Conservation (phyloP, 768 basidiomycete genomes). For the Naganishia vishniacii region DNA sequence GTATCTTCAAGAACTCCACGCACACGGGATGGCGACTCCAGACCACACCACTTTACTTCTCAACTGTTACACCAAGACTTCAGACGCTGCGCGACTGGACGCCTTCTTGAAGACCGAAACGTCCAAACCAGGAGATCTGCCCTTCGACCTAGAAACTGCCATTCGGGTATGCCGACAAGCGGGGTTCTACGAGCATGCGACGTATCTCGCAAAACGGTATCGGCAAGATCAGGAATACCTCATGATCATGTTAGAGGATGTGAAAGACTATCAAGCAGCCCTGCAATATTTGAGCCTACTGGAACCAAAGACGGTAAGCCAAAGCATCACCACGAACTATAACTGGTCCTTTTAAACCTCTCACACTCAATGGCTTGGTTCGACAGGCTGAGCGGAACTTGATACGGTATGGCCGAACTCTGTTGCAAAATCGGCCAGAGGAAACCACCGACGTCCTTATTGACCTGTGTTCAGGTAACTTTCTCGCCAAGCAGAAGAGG, state of each 20-base stretch:
- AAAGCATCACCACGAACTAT: neutral
- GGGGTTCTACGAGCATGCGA: constrained; percentile 90
- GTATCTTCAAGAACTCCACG: constrained; percentile 91
- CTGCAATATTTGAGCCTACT: constrained; percentile 71
- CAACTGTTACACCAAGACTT: constrained; percentile 95
- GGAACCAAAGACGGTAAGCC: constrained; percentile 69
- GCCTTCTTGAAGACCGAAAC: constrained; percentile 87
- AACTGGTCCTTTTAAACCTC: neutral
- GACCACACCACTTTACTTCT: constrained; percentile 95
- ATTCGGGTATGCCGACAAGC: constrained; percentile 95
- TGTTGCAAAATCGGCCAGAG: constrained; percentile 73
- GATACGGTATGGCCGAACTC: constrained; percentile 76
- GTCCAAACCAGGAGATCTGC: constrained; percentile 53
- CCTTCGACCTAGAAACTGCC: constrained; percentile 94
- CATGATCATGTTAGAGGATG: constrained; percentile 89
- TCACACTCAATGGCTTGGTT: neutral
- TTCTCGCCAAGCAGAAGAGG: constrained; percentile 27
- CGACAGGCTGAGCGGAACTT: constrained; percentile 72
- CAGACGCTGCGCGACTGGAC: constrained; percentile 80
- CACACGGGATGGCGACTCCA: constrained; percentile 80
- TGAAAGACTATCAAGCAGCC: constrained; percentile 72
- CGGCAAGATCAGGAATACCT: constrained; percentile 87
- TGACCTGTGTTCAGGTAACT: constrained; percentile 73
- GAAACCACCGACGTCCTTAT: constrained; percentile 87
- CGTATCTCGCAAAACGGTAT: constrained; percentile 87